Evolutionary conservation across 495 filamentous ascomycete species (phyloP), one percentile per base, ranked within the genome.

Genomic region (Beverwykella pulmonaria): DNA sequence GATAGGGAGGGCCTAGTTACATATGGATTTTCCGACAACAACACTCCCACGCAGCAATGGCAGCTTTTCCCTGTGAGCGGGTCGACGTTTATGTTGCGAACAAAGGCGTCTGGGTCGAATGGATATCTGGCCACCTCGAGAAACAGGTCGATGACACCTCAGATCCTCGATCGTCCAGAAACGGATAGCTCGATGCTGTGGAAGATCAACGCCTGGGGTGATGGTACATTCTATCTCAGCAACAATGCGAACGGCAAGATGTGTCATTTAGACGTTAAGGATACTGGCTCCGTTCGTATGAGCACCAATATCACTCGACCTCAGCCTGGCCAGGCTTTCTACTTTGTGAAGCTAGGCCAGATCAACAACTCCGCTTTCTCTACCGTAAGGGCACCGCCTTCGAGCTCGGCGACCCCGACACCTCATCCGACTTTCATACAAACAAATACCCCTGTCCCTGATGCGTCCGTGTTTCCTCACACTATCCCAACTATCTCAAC

Each of bases 301-400:
- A 48, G 41, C 41, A 30, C n/a, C 2, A 49, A 49, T 22, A 49
- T 17, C 15, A 49, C 36, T 4, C 41, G 41, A 26, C 25, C 36
- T 20, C 57, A 60, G 25, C 39, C 57, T 26, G 57, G 39, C 9
- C 39, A 60, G 32, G 47, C 46, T 7, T 59, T 59, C 47, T 41
- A 44, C 22, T 60, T 66, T 23, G 19, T 32, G 9, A 5, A 34
- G 17, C 15, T 59, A 44, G 39, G 54, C 25, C 7, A 59, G 46
- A 60, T 66, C 47, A 60, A 66, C 29, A 32, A 65, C 25, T 4
- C 25, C 15, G 62, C 54, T 30, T 66, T 66, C 25, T 66, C 63
- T 19, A 44, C 63, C 1, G 44, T 66, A 22, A 14, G 59, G 12
- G 34, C 59, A 25, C 46, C 26, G 12, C 19, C 36, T 20, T 48